These are phyloP conservation scores for Colletotrichum spaethianum DNA, from an alignment of 2,329 filamentous ascomycete genomes.

Conservation along the genomic window DNA sequence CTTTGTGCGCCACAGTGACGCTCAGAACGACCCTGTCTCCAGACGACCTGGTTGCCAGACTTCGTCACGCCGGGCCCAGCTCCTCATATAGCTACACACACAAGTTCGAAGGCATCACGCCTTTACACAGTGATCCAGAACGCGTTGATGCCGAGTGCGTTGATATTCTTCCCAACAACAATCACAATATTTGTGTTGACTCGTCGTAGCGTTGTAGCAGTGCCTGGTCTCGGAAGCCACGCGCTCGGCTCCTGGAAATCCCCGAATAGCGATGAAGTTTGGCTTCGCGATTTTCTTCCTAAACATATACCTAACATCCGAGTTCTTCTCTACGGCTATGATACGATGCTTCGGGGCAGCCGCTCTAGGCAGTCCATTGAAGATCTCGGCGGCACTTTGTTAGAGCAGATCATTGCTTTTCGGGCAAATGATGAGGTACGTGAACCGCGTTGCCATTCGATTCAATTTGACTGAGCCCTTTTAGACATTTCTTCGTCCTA, in stretches of 20 bases:
- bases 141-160: too few relatives aligned
- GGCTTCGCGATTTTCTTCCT: constrained; percentile 49
- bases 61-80: too few relatives aligned
- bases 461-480: neutral
- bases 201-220: constrained; percentile 46
- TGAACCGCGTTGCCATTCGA: neutral
- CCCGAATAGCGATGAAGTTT: constrained; percentile 45
- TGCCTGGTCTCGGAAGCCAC: constrained; percentile 48
- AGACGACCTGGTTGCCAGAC: too few relatives aligned
- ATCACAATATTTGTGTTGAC: too few relatives aligned
- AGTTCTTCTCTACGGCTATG: constrained; percentile 50
- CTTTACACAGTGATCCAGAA: too few relatives aligned
- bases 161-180: too few relatives aligned
- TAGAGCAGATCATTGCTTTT: constrained; percentile 41
- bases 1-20: too few relatives aligned
- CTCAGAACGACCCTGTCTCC: too few relatives aligned
- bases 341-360: constrained; percentile 45
- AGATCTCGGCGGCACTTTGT: constrained; percentile 38
- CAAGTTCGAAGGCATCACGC: too few relatives aligned
- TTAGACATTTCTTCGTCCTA: constrained; percentile 41
- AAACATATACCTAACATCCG: constrained; percentile 43
- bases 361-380: constrained; percentile 44
- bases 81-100: too few relatives aligned
- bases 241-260: constrained; percentile 49
- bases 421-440: constrained; percentile 35